Evolutionary conservation across 208 protist genomes (phyloP).

Genomic region (Crithidia brevicula): DNA sequence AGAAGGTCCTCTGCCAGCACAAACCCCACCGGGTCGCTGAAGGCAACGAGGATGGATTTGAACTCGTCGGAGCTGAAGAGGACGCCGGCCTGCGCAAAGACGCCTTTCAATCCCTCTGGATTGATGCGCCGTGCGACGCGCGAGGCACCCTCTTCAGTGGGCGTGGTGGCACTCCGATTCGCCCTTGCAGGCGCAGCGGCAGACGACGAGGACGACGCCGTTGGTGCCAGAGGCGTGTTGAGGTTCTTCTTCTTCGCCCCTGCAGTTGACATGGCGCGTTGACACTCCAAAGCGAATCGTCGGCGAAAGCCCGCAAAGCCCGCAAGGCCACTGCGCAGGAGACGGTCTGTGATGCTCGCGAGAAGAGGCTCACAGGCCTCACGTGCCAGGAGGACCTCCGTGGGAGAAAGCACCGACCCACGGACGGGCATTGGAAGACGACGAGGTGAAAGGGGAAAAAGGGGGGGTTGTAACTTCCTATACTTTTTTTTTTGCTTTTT

Average conservation of each 20-base stretch:
- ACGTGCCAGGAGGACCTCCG: conserved; percentile 61
- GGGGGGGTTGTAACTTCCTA: background rate
- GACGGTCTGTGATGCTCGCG: conserved; percentile 52
- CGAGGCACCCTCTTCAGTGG: background rate
- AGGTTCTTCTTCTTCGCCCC: background rate
- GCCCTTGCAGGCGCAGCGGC: background rate
- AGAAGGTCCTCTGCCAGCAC: conserved; percentile 53
- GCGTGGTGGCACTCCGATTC: background rate
- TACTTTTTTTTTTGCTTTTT: background rate
- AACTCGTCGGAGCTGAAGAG: conserved; percentile 63
- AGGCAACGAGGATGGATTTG: conserved; percentile 51
- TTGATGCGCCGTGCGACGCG: conserved; percentile 49
- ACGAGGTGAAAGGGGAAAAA: conserved; percentile 20
- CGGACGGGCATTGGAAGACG: conserved; percentile 28
- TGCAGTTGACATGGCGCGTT: conserved; percentile 18
- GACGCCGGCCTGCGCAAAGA: conserved; percentile 61
- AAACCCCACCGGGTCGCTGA: conserved; percentile 81
- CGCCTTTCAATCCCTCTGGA: conserved; percentile 69
- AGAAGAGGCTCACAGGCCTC: conserved; percentile 56
- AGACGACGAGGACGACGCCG: background rate
- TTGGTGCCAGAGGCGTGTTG: background rate
- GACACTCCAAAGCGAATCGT: conserved; percentile 35
- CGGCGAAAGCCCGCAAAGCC: conserved; percentile 61
- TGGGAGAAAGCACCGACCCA: conserved; percentile 14
- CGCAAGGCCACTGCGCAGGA: conserved; percentile 69